Conservation (phyloP, 2,329 filamentous ascomycete species). For the Emmonsiellopsis sp. region DNA sequence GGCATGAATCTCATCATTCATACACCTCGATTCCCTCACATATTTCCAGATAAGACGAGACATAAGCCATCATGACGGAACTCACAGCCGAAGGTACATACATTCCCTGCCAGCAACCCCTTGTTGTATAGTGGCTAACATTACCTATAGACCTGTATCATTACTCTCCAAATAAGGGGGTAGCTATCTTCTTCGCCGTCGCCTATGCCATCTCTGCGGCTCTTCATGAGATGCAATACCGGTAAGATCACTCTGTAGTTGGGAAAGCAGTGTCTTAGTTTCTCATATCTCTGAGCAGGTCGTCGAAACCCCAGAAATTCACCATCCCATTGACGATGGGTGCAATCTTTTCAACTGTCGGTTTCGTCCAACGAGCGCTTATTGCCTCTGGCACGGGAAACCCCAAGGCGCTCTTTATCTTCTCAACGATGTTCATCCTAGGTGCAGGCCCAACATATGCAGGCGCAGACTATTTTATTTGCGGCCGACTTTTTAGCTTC, state of each 20-base stretch:
- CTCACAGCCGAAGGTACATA: neutral
- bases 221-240: neutral
- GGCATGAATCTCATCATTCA: neutral
- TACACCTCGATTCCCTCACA: neutral
- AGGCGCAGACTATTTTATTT: conserved; percentile 9
- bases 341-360: conserved; percentile 5
- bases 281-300: neutral
- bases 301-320: conserved; percentile 6
- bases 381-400: conserved; percentile 1
- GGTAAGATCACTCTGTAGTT: neutral
- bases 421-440: conserved; percentile 8
- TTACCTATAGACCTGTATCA: neutral
- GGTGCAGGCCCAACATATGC: conserved; percentile 8
- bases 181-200: neutral
- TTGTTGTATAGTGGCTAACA: neutral
- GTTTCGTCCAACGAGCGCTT: conserved; percentile 5
- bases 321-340: conserved; percentile 6
- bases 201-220: neutral
- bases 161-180: neutral
- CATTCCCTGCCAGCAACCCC: neutral
- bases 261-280: neutral
- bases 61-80: neutral
- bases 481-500: conserved; percentile 7
- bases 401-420: neutral
- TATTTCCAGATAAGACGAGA: neutral